Evolutionary conservation across 345 rosid genomes (phyloP), one percentile per base, ranked within the genome.

Genomic region (Gossypium raimondii): DNA sequence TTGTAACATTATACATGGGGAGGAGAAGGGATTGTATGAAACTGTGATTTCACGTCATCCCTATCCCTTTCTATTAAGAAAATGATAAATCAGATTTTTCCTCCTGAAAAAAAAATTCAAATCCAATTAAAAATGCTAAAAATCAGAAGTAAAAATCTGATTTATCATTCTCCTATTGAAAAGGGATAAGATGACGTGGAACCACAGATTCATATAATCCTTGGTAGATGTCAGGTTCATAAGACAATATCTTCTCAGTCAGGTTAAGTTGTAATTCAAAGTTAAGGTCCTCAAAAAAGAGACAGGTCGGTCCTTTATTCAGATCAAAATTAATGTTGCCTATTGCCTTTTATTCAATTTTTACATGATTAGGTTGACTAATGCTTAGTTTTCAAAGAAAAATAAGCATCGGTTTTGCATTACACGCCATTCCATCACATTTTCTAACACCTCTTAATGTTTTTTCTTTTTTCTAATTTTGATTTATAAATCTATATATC

Each of bases 81-180:
- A 29, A 29, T 29, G 6, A 29, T 1, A 29, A 29, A 29, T 29
- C 1, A 29, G 1, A 29, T 29, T 29, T 29, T 29, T 29, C 0
- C 1, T 29, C 6, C 29, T 27, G 29, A 20, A 2, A 0, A 29
- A 29, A 29, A 29, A 29, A 29, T 29, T 4, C 1, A 29, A 29
- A 29, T 29, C 6, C 1, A 29, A 29, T 3, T 29, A 29, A 29
- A 29, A 29, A 29, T 29, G 6, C 1, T 29, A 29, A 29, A 29
- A 29, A 29, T 29, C 1, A 4, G 1, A 1, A 3, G 6, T 0
- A 29, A 29, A 29, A 4, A 0, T 29, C 0, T 29, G 0, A 4
- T 29, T 29, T 29, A 1, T 29, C 6, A 0, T 29, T 29, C 6
- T 29, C 1, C 38, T 4, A 29, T 4, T 3, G 0, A 0, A 24